Evolutionary conservation across 2,329 filamentous ascomycete genomes (phyloP).

Genomic region (Apiospora rasikravindrae): DNA sequence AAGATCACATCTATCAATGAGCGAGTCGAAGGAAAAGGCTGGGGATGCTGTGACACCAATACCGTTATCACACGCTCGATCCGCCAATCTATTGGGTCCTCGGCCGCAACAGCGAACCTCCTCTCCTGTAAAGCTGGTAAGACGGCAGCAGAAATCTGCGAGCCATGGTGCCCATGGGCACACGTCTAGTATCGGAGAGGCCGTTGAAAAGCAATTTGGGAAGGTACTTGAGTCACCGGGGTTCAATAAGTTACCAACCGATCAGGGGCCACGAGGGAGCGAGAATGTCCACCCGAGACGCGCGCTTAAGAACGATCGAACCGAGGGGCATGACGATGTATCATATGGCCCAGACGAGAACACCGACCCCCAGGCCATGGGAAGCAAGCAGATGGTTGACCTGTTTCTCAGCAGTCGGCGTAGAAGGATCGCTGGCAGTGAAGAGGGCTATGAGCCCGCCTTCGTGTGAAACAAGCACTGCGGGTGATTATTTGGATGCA

Average conservation of each 20-base stretch:
- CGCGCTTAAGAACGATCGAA: constrained; percentile 27
- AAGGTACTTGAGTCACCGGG: constrained; percentile 18
- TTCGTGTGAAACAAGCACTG: background rate
- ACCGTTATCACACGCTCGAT: constrained; percentile 27
- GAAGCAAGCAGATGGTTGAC: constrained; percentile 60
- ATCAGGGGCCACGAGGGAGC: background rate
- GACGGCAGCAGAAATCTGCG: constrained; percentile 25
- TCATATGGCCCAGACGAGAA: constrained; percentile 26
- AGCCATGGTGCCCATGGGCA: constrained; percentile 21
- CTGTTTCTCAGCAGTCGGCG: constrained; percentile 57
- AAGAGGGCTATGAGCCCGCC: background rate
- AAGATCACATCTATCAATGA: background rate
- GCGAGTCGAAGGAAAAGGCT: background rate
- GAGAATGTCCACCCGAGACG: constrained; percentile 35
- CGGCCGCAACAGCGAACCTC: constrained; percentile 21
- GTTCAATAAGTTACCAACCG: constrained; percentile 8
- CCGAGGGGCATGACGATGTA: constrained; percentile 25
- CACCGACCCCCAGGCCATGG: constrained; percentile 40
- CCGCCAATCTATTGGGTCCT: constrained; percentile 27
- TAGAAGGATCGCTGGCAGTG: constrained; percentile 43
- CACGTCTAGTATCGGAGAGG: constrained; percentile 26
- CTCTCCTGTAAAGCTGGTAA: constrained; percentile 25
- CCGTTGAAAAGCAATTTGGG: constrained; percentile 27
- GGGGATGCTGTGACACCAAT: background rate
- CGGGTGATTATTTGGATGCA: background rate